Conservation (phyloP, 1,284 basidiomycete species). For the Sanguinoderma infundibulare region DNA sequence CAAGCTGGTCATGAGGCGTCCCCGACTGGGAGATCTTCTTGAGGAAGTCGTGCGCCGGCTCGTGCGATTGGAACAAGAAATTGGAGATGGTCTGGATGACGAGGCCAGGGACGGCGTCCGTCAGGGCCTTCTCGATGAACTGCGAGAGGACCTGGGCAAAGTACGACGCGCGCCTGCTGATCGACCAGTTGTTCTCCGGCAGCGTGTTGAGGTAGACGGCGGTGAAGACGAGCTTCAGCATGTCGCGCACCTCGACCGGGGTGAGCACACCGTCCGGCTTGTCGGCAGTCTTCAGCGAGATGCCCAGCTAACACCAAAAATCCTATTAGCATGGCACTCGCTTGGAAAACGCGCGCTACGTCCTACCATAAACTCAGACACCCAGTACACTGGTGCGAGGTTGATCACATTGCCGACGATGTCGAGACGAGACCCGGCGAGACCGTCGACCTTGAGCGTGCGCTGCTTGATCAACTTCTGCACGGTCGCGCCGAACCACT, state of each 20-base stretch:
- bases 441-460: slow-evolving; percentile 40
- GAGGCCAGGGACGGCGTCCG: slow-evolving; percentile 24
- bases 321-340: neutral
- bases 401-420: slow-evolving; percentile 78
- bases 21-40: slow-evolving; percentile 45
- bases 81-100: slow-evolving; percentile 10
- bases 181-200: slow-evolving; percentile 59
- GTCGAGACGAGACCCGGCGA: slow-evolving; percentile 53
- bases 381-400: slow-evolving; percentile 66
- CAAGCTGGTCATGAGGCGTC: slow-evolving; percentile 45
- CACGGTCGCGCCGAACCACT: slow-evolving; percentile 45
- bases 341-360: slow-evolving; percentile 30
- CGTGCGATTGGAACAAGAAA: slow-evolving; percentile 34
- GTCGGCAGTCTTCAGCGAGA: slow-evolving; percentile 62
- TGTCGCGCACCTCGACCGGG: slow-evolving; percentile 51
- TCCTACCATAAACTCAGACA: slow-evolving; percentile 64
- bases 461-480: slow-evolving; percentile 43
- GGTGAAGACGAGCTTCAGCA: slow-evolving; percentile 46
- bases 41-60: slow-evolving; percentile 49
- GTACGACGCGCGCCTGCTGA: slow-evolving; percentile 50
- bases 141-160: slow-evolving; percentile 46
- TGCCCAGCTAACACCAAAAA: slow-evolving; percentile 46
- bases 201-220: slow-evolving; percentile 66
- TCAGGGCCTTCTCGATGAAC: slow-evolving; percentile 47
- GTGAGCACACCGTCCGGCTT: slow-evolving; percentile 53